phyloP scores from a whole-genome alignment of 2,329 filamentous ascomycete species.

The Lithohypha guttulata region DNA sequence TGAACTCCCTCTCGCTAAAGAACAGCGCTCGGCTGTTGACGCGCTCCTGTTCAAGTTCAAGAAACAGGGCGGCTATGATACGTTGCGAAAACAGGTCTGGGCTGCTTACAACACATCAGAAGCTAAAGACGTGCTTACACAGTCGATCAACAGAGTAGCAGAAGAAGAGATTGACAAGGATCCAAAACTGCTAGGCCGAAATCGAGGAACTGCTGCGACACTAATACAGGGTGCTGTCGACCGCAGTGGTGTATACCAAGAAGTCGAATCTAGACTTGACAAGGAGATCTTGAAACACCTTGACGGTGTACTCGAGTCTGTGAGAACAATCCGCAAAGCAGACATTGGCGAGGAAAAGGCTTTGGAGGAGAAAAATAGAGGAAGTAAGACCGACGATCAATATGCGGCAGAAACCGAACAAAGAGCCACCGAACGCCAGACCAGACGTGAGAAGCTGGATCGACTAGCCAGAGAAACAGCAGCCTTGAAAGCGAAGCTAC shows the following conservation, averaged over 20 bases:
- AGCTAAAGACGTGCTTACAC: constrained; percentile 41
- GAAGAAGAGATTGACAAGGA: constrained; percentile 53
- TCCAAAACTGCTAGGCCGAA: constrained; percentile 49
- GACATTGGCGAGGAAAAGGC: constrained; percentile 49
- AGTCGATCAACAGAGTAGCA: constrained; percentile 44
- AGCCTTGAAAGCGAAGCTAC: constrained; percentile 36
- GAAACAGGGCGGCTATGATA: constrained; percentile 57
- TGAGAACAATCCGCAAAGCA: constrained; percentile 46
- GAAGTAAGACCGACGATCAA: constrained; percentile 50
- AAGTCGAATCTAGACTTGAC: constrained; percentile 45
- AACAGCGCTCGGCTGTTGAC: constrained; percentile 50
- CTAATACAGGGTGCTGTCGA: constrained; percentile 55
- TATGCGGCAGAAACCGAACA: constrained; percentile 45
- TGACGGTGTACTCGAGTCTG: constrained; percentile 41
- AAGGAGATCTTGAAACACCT: constrained; percentile 44
- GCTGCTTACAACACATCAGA: constrained; percentile 46
- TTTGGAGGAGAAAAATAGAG: constrained; percentile 42
- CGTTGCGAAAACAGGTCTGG: constrained; percentile 50
- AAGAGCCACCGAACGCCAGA: constrained; percentile 42
- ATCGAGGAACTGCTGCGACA: constrained; percentile 51
- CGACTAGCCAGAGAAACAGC: constrained; percentile 42
- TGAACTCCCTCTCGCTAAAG: constrained; percentile 49
- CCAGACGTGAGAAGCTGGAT: constrained; percentile 33
- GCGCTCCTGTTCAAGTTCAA: constrained; percentile 52
- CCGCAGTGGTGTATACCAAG: constrained; percentile 51